Evolutionary conservation across 495 filamentous ascomycete species (phyloP).

Genomic region (Podospora pseudocomata): DNA sequence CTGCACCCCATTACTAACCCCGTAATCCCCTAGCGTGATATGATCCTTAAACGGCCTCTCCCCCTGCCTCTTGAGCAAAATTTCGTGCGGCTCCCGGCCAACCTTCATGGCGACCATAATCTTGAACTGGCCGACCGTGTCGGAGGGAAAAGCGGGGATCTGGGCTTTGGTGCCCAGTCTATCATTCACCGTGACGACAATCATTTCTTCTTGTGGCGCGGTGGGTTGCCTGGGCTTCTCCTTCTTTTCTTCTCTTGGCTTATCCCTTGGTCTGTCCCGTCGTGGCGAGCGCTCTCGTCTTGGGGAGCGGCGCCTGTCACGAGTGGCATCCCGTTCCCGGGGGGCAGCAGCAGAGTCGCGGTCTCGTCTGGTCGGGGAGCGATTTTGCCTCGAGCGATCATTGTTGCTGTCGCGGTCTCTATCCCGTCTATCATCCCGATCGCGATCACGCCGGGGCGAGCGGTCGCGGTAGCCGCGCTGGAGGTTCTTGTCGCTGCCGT

Average conservation of each 20-base stretch:
- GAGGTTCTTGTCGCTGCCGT: constrained; percentile 40
- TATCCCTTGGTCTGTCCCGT: constrained; percentile 5
- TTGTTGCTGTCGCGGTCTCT: constrained; percentile 15
- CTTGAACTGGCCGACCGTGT: constrained; percentile 83
- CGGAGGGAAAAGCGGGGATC: constrained; percentile 78
- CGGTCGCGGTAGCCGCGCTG: constrained; percentile 55
- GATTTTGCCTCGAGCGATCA: constrained; percentile 19
- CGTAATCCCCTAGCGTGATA: constrained; percentile 83
- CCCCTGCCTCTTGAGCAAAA: constrained; percentile 85
- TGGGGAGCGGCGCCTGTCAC: constrained; percentile 19
- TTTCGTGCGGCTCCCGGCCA: constrained; percentile 83
- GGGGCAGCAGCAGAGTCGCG: not conserved
- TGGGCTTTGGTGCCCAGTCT: constrained; percentile 84
- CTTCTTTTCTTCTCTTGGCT: not conserved
- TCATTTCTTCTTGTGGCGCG: constrained; percentile 65
- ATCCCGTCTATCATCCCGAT: constrained; percentile 31
- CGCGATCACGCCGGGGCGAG: constrained; percentile 36
- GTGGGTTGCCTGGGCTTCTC: constrained; percentile 1
- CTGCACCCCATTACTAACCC: constrained; percentile 83
- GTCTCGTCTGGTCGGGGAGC: constrained; percentile 11
- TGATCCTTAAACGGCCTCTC: constrained; percentile 89
- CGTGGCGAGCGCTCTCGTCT: constrained; percentile 5
- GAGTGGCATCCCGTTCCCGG: constrained; percentile 25
- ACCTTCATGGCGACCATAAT: constrained; percentile 82
- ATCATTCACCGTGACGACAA: constrained; percentile 89